Percentiles rank a stretch among this genome's conserved stretches.
phyloP scores from a whole-genome alignment of 495 filamentous ascomycete species.

The Trichocladium uniseriatum region DNA sequence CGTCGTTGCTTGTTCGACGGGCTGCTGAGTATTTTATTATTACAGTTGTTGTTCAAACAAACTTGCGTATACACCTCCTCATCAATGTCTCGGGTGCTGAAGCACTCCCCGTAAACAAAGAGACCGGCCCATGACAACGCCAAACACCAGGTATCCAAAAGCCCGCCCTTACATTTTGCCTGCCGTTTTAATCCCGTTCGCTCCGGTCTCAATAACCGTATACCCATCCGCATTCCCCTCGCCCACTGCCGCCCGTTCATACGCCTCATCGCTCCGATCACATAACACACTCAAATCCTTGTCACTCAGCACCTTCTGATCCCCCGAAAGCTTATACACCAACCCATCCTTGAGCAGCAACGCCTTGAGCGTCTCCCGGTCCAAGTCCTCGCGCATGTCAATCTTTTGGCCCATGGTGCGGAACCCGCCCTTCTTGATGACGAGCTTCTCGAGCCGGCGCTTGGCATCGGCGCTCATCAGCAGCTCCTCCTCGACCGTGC shows the following conservation, averaged over 20 bases:
- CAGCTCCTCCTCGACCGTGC: conserved; percentile 82
- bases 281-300: conserved; percentile 69
- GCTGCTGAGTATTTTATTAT: no score
- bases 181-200: conserved; percentile 34
- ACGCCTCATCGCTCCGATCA: conserved; percentile 74
- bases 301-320: conserved; percentile 59
- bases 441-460: conserved; percentile 84
- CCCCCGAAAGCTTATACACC: conserved; percentile 48
- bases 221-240: conserved; percentile 54
- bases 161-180: conserved; percentile 3
- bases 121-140: no score
- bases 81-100: no score
- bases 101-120: no score
- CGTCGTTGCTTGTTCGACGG: no score
- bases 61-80: no score
- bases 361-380: conserved; percentile 49
- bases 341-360: conserved; percentile 57
- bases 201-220: conserved; percentile 56
- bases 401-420: conserved; percentile 52
- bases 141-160: not conserved
- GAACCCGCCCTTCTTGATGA: conserved; percentile 87
- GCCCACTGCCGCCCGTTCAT: conserved; percentile 65
- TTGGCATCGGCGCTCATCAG: conserved; percentile 87
- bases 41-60: no score
- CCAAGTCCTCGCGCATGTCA: conserved; percentile 40